Evolutionary conservation across 164 flowering plant genomes (phyloP).

Genomic region (Berberis thunbergii): DNA sequence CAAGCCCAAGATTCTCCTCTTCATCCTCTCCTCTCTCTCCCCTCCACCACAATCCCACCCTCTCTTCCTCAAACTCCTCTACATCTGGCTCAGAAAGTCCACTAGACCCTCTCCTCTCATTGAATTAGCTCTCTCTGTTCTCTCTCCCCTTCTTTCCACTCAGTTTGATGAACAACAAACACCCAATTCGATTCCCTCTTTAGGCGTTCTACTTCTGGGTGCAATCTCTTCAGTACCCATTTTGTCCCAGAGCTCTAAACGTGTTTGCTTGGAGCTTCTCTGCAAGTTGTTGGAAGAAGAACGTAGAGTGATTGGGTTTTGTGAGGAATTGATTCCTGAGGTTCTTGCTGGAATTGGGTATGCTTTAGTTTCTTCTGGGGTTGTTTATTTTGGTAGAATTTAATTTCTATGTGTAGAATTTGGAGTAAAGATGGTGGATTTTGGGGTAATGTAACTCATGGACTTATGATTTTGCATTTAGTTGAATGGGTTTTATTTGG

Average conservation of each 20-base stretch:
- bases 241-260: slow-evolving; percentile 36
- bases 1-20: slow-evolving; percentile 75
- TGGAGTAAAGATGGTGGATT: slow-evolving; percentile 45
- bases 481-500: slow-evolving; percentile 74
- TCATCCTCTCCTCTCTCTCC: slow-evolving; percentile 43
- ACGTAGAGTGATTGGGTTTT: slow-evolving; percentile 12
- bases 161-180: slow-evolving; percentile 10
- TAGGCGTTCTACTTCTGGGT: slow-evolving; percentile 63
- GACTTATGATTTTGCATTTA: slow-evolving; percentile 71
- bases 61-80: slow-evolving; percentile 63
- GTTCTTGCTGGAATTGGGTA: slow-evolving; percentile 87
- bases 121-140: slow-evolving; percentile 36
- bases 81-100: slow-evolving; percentile 75
- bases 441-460: slow-evolving; percentile 29
- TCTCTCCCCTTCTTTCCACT: slow-evolving; percentile 22
- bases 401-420: slow-evolving; percentile 35
- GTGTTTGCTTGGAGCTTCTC: slow-evolving; percentile 52
- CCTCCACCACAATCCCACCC: slow-evolving; percentile 49
- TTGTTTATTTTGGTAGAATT: slow-evolving; percentile 30
- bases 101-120: slow-evolving; percentile 51
- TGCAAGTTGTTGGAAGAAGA: slow-evolving; percentile 44
- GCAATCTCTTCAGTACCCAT: slow-evolving; percentile 40
- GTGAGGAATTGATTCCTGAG: slow-evolving; percentile 32
- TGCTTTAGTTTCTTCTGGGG: slow-evolving; percentile 48
- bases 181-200: slow-evolving; percentile 19